Evolutionary conservation across 1,284 basidiomycete species (phyloP).

Genomic region (Leccinum proliferum): DNA sequence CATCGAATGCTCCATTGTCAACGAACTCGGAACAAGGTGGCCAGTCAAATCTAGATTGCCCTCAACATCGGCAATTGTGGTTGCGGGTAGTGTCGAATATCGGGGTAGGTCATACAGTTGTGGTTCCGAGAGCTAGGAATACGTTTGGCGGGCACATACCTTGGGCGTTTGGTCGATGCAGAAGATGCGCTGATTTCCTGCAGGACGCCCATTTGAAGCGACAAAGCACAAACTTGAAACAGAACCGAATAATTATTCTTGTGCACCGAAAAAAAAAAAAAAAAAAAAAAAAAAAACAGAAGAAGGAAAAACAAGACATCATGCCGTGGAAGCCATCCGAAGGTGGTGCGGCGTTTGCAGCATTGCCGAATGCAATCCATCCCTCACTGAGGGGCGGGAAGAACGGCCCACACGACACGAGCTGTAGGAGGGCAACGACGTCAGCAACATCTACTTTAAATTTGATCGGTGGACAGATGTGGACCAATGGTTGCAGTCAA

Average conservation of each 20-base stretch:
- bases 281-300: too few relatives aligned
- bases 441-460: conserved; percentile 49
- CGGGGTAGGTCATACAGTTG: conserved; percentile 45
- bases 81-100: conserved; percentile 27
- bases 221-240: too few relatives aligned
- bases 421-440: conserved; percentile 59
- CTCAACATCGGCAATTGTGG: conserved; percentile 16
- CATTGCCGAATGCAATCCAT: conserved; percentile 54
- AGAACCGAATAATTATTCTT: too few relatives aligned
- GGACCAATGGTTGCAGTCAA: conserved; percentile 19
- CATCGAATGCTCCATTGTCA: too few relatives aligned
- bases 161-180: conserved; percentile 45
- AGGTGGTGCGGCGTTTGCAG: conserved; percentile 46
- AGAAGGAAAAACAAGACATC: too few relatives aligned
- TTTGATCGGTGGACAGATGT: conserved; percentile 32
- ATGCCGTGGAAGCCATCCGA: conserved; percentile 35
- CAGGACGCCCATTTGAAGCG: conserved; percentile 51
- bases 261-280: too few relatives aligned
- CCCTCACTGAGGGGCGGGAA: conserved; percentile 32
- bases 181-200: conserved; percentile 57
- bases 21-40: too few relatives aligned
- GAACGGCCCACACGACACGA: conserved; percentile 19
- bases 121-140: conserved; percentile 65
- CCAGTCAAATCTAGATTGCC: too few relatives aligned
- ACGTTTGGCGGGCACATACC: conserved; percentile 66